Evolutionary conservation across 140 eudicot species (phyloP).

Genomic region (Senecio squalidus): DNA sequence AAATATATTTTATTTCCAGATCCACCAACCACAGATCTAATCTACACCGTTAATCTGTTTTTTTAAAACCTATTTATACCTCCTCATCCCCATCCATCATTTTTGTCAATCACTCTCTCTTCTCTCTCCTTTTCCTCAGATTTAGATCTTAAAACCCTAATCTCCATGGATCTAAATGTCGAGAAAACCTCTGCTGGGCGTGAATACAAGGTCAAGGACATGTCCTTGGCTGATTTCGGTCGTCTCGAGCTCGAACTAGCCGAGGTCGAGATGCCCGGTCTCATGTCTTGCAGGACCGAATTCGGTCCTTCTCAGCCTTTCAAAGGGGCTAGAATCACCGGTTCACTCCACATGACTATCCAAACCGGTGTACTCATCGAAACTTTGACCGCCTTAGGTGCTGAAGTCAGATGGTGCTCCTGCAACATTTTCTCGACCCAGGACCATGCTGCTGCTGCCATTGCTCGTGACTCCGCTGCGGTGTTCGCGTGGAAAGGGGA

Average conservation of each 20-base stretch:
- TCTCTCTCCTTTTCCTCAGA: conserved; percentile 16
- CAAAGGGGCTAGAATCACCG: conserved; percentile 83
- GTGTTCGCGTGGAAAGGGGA: conserved; percentile 87
- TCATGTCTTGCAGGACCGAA: conserved; percentile 83
- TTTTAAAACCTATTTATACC: conserved; percentile 21
- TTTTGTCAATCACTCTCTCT: conserved; percentile 15
- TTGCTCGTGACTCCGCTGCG: conserved; percentile 69
- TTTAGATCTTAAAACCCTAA: conserved; percentile 10
- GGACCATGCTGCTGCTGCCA: conserved; percentile 85
- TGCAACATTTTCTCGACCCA: conserved; percentile 94
- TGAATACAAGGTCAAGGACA: conserved; percentile 92
- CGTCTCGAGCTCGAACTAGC: conserved; percentile 48
- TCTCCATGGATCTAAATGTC: conserved; percentile 57
- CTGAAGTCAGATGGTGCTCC: conserved; percentile 91
- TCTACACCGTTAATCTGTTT: conserved; percentile 16
- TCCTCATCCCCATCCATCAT: conserved; percentile 1
- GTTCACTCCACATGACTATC: conserved; percentile 92
- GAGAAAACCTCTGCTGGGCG: conserved; percentile 85
- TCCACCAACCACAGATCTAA: conserved; percentile 18
- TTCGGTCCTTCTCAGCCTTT: conserved; percentile 87
- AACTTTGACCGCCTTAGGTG: conserved; percentile 80
- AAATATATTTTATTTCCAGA: neutral
- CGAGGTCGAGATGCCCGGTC: conserved; percentile 84
- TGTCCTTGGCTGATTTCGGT: conserved; percentile 94
- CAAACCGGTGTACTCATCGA: conserved; percentile 87